Evolutionary conservation across 2,329 filamentous ascomycete genomes (phyloP).

Genomic region (Ascochyta pisi): DNA sequence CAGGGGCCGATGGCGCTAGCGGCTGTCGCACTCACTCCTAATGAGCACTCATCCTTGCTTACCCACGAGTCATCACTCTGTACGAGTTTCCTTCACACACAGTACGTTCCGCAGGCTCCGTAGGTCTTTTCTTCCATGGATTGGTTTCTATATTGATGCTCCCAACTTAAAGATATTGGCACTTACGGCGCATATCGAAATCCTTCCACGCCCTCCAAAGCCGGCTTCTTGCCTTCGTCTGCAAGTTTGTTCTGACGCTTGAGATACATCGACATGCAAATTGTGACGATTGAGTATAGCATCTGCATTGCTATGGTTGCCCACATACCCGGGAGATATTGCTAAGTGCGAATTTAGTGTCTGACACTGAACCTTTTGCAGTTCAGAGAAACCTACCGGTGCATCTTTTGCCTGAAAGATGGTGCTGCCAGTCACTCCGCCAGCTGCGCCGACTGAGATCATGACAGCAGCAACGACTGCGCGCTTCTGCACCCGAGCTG

Average conservation of each 20-base stretch:
- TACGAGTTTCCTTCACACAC: too few relatives aligned
- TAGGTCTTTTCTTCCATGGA: too few relatives aligned
- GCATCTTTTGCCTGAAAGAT: conserved; percentile 38
- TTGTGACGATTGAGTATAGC: conserved; percentile 30
- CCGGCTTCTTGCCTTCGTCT: conserved; percentile 29
- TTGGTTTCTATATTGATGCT: too few relatives aligned
- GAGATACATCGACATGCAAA: conserved; percentile 36
- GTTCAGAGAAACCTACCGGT: conserved; percentile 20
- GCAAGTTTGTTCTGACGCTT: conserved; percentile 32
- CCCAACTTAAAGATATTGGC: too few relatives aligned
- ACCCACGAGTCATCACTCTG: too few relatives aligned
- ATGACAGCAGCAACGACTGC: conserved; percentile 41
- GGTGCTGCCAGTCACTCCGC: conserved; percentile 34
- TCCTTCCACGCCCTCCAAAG: conserved; percentile 35
- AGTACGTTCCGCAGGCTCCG: too few relatives aligned
- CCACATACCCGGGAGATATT: conserved; percentile 40
- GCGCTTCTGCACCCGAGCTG: conserved; percentile 38
- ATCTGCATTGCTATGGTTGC: conserved; percentile 37
- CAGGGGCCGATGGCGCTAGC: background rate
- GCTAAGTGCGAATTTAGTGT: conserved; percentile 8
- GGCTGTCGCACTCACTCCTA: too few relatives aligned
- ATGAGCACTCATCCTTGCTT: too few relatives aligned
- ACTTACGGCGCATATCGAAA: conserved; percentile 35
- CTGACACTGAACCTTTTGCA: too few relatives aligned
- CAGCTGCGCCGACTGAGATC: conserved; percentile 35